Evolutionary conservation across 2,329 filamentous ascomycete species (phyloP).

Genomic region (Colletotrichum phormii): DNA sequence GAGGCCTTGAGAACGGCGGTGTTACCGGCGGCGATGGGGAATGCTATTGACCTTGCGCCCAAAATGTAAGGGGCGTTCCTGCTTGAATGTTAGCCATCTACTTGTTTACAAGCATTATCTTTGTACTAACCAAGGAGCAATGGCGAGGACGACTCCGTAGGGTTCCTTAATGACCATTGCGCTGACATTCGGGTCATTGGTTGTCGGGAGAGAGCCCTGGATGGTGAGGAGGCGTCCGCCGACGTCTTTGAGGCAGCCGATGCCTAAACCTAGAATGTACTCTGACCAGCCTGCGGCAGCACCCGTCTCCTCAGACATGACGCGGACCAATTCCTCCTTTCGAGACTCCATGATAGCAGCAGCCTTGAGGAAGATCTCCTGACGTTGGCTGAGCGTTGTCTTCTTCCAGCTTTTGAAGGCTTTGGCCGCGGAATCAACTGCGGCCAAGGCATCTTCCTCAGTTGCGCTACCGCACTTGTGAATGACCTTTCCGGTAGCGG

Average conservation of each 20-base stretch:
- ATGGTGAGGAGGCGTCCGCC: slow-evolving; percentile 50
- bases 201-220: slow-evolving; percentile 46
- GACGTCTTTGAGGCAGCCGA: slow-evolving; percentile 51
- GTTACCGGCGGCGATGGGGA: slow-evolving; percentile 82
- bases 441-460: slow-evolving; percentile 63
- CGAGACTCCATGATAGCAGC: slow-evolving; percentile 68
- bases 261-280: slow-evolving; percentile 49
- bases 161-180: slow-evolving; percentile 76
- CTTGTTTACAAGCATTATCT: neutral
- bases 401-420: slow-evolving; percentile 74
- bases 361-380: slow-evolving; percentile 71
- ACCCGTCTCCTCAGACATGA: slow-evolving; percentile 59
- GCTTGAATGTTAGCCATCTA: slow-evolving; percentile 18
- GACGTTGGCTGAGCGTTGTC: slow-evolving; percentile 65
- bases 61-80: slow-evolving; percentile 71
- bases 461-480: slow-evolving; percentile 66
- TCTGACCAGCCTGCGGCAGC: slow-evolving; percentile 41
- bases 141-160: slow-evolving; percentile 81
- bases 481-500: slow-evolving; percentile 63
- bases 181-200: slow-evolving; percentile 57
- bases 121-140: slow-evolving; percentile 79
- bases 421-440: slow-evolving; percentile 61
- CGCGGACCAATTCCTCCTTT: slow-evolving; percentile 63
- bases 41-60: slow-evolving; percentile 64
- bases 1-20: slow-evolving; percentile 79